phyloP scores from a whole-genome alignment of 345 rosid species.

The Sisymbrium irio region DNA sequence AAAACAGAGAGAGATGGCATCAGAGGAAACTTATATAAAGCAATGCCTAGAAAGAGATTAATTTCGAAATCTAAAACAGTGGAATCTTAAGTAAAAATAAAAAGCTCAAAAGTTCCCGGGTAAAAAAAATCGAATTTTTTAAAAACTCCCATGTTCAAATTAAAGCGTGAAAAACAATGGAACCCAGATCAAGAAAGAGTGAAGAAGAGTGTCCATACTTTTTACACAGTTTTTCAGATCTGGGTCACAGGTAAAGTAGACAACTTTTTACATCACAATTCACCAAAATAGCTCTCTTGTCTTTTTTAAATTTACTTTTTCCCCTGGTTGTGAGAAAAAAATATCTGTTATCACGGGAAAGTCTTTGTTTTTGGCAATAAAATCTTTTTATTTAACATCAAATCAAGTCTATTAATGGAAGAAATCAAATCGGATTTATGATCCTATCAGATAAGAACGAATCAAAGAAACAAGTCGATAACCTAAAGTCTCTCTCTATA shows the following conservation, averaged over 20 bases:
- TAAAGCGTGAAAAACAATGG: slow-evolving; percentile 27
- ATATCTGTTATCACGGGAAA: slow-evolving; percentile 4
- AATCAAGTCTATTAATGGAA: slow-evolving; percentile 16
- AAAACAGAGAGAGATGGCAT: slow-evolving; percentile 5
- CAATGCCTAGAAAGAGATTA: slow-evolving; percentile 3
- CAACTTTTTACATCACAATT: slow-evolving; percentile 5
- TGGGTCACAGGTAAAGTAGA: slow-evolving; percentile 30
- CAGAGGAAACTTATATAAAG: slow-evolving; percentile 3
- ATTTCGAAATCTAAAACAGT: neutral
- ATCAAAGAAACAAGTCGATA: neutral
- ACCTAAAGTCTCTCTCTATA: neutral
- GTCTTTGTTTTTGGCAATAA: neutral
- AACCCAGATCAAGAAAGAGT: slow-evolving; percentile 18
- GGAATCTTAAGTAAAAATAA: neutral
- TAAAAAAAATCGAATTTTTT: neutral
- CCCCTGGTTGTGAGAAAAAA: neutral
- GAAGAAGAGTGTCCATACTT: neutral
- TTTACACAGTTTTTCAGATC: slow-evolving; percentile 17
- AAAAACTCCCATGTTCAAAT: slow-evolving; percentile 6
- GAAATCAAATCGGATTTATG: slow-evolving; percentile 11
- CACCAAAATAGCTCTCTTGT: slow-evolving; percentile 21
- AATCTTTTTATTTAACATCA: neutral
- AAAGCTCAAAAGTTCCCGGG: slow-evolving; percentile 3
- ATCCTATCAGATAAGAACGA: slow-evolving; percentile 4
- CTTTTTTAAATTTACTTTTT: neutral